Conservation (phyloP, 495 filamentous ascomycete species). For the Cenococcum geophilum region DNA sequence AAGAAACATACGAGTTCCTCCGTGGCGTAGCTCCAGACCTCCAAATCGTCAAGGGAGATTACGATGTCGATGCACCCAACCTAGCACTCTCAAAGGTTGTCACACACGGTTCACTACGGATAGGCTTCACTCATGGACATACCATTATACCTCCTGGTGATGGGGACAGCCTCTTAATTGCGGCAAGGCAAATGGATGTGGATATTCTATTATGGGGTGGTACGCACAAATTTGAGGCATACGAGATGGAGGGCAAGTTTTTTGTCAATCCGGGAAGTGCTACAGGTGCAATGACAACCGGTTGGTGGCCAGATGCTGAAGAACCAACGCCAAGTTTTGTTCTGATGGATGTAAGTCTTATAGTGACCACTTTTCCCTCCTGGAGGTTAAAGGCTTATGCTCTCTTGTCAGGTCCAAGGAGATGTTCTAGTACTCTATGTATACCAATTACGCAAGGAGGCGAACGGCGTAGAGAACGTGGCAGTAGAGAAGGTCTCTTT, state of each 20-base stretch:
- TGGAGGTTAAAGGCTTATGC: slow-evolving; percentile 5
- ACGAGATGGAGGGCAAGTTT: slow-evolving; percentile 97
- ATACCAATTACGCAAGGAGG: slow-evolving; percentile 89
- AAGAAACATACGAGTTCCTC: slow-evolving; percentile 90
- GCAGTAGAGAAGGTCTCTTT: slow-evolving; percentile 97
- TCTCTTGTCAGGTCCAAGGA: slow-evolving; percentile 71
- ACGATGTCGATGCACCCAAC: slow-evolving; percentile 86
- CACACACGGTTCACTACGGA: slow-evolving; percentile 83
- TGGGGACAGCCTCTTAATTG: slow-evolving; percentile 84
- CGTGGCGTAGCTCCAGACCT: slow-evolving; percentile 86
- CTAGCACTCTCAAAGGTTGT: slow-evolving; percentile 90
- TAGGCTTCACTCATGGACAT: slow-evolving; percentile 96
- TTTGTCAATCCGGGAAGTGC: slow-evolving; percentile 98
- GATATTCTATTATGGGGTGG: slow-evolving; percentile 96
- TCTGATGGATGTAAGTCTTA: slow-evolving; percentile 78
- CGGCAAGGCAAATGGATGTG: slow-evolving; percentile 91
- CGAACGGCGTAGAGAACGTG: slow-evolving; percentile 82
- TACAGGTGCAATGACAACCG: slow-evolving; percentile 73
- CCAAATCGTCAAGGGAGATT: slow-evolving; percentile 90
- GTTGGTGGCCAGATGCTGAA: slow-evolving; percentile 65
- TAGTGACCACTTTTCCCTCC: not conserved
- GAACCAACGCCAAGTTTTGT: slow-evolving; percentile 93
- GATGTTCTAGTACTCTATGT: slow-evolving; percentile 96
- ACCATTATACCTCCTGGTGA: slow-evolving; percentile 88
- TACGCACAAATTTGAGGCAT: slow-evolving; percentile 96